These are phyloP conservation scores for Lithohypha guttulata DNA, from an alignment of 2,329 filamentous ascomycete genomes.

Conservation along the genomic window DNA sequence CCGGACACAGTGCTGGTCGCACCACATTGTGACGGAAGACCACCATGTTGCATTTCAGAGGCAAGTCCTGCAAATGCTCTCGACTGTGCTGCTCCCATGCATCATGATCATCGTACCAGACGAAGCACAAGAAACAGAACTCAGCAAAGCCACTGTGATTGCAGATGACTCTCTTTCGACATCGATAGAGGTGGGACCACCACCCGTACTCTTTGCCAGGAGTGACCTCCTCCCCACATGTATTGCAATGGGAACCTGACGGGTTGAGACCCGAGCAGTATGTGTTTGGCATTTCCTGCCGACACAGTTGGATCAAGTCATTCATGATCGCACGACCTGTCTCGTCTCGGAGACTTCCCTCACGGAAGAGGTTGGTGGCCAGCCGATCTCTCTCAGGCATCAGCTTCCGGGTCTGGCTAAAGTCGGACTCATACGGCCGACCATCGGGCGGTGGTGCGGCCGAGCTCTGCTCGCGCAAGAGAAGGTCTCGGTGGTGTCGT, in stretches of 20 bases:
- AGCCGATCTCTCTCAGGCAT: constrained; percentile 10
- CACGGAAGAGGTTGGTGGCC: constrained; percentile 7
- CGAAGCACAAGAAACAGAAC: constrained; percentile 8
- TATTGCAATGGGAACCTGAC: constrained; percentile 2
- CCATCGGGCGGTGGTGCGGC: constrained; percentile 1
- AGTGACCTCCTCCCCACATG: background rate
- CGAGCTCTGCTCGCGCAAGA: constrained; percentile 3
- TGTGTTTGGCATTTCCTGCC: constrained; percentile 4
- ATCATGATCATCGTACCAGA: background rate
- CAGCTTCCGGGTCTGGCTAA: constrained; percentile 9
- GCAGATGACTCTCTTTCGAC: constrained; percentile 1
- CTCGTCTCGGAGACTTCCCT: constrained; percentile 11
- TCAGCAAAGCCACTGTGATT: constrained; percentile 1
- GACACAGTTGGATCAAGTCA: constrained; percentile 9
- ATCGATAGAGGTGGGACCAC: constrained; percentile 7
- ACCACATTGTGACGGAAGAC: constrained; percentile 7
- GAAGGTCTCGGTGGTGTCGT: constrained; percentile 5
- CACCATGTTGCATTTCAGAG: constrained; percentile 8
- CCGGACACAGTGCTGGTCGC: constrained; percentile 8
- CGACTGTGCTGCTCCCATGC: constrained; percentile 2
- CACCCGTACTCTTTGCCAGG: background rate
- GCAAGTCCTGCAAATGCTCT: background rate
- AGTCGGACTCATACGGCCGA: constrained; percentile 10
- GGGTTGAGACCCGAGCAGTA: constrained; percentile 10
- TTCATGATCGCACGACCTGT: constrained; percentile 8